These are phyloP conservation scores for Xylaria sp. DNA, from an alignment of 2,329 filamentous ascomycete genomes.

Conservation along the genomic window DNA sequence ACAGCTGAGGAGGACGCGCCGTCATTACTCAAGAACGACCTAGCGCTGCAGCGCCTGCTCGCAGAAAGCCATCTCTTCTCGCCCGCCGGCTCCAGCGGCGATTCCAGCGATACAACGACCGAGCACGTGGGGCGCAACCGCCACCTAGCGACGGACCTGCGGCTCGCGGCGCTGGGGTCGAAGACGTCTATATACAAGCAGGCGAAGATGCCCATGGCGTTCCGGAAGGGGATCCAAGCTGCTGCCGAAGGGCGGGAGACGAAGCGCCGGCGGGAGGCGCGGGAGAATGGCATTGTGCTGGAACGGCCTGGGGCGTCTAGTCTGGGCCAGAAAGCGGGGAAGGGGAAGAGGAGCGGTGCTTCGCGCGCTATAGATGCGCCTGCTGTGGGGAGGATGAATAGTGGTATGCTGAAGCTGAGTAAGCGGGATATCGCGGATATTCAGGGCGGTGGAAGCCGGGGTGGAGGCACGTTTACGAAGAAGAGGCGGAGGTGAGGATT, in stretches of 20 bases:
- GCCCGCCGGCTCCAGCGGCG: slow-evolving; percentile 53
- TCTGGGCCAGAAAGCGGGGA: slow-evolving; percentile 49
- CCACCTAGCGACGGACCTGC: slow-evolving; percentile 84
- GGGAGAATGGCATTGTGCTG: slow-evolving; percentile 89
- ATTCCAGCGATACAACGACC: slow-evolving; percentile 47
- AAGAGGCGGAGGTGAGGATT: slow-evolving; percentile 46
- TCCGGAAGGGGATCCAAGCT: slow-evolving; percentile 83
- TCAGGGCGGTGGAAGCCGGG: slow-evolving; percentile 40
- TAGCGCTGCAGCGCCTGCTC: slow-evolving; percentile 89
- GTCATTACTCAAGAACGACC: slow-evolving; percentile 86
- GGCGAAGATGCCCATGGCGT: slow-evolving; percentile 87
- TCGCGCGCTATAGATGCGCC: slow-evolving; percentile 71
- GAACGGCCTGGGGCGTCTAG: slow-evolving; percentile 62
- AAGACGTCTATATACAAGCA: slow-evolving; percentile 79
- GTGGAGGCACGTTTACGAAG: slow-evolving; percentile 38
- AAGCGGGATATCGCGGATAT: slow-evolving; percentile 72
- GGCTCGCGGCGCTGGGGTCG: slow-evolving; percentile 83
- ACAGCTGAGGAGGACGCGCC: slow-evolving; percentile 70
- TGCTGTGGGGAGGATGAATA: slow-evolving; percentile 80
- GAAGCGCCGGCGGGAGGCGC: slow-evolving; percentile 79
- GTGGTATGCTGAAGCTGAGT: slow-evolving; percentile 78
- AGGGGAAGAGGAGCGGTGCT: slow-evolving; percentile 56
- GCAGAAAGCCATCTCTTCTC: slow-evolving; percentile 70
- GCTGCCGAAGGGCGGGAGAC: slow-evolving; percentile 74
- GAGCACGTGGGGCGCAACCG: slow-evolving; percentile 73